Evolutionary conservation across 78 protist genomes (phyloP).

Genomic region (Dictyostelium discoideum): DNA sequence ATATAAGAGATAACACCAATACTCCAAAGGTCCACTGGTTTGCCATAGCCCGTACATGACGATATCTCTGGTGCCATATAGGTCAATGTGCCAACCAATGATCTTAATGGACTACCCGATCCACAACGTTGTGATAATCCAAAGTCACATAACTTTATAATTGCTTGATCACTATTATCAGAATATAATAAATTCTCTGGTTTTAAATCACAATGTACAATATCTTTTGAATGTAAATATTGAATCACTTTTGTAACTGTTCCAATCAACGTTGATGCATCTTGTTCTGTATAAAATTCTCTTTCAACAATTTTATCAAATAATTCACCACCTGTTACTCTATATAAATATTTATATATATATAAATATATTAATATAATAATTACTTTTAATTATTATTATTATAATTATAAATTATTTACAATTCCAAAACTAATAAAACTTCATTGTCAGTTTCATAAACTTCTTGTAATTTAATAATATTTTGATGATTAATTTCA

Average conservation of each 20-base stretch:
- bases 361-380: too few relatives aligned
- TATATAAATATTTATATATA: not conserved
- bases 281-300: conserved; percentile 75
- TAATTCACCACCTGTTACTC: conserved; percentile 86
- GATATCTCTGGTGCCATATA: conserved; percentile 93
- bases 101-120: conserved; percentile 8
- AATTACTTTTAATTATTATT: not conserved
- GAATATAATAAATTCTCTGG: conserved; percentile 83
- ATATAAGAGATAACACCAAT: conserved; percentile 91
- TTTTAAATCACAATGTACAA: conserved; percentile 87
- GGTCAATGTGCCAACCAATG: conserved; percentile 65
- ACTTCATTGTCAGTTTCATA: conserved; percentile 71
- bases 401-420: not conserved
- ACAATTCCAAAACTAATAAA: conserved; percentile 79
- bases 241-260: conserved; percentile 67
- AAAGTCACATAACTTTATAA: conserved; percentile 81
- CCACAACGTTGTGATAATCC: conserved; percentile 64
- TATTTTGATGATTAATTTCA: conserved; percentile 62
- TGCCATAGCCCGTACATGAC: conserved; percentile 86
- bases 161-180: conserved; percentile 35
- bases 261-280: conserved; percentile 65
- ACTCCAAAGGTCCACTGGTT: conserved; percentile 89
- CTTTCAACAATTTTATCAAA: conserved; percentile 86
- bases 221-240: conserved; percentile 74
- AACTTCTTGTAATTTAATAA: conserved; percentile 56